Conservation (phyloP, 495 filamentous ascomycete species). For the Xylaria grammica region DNA sequence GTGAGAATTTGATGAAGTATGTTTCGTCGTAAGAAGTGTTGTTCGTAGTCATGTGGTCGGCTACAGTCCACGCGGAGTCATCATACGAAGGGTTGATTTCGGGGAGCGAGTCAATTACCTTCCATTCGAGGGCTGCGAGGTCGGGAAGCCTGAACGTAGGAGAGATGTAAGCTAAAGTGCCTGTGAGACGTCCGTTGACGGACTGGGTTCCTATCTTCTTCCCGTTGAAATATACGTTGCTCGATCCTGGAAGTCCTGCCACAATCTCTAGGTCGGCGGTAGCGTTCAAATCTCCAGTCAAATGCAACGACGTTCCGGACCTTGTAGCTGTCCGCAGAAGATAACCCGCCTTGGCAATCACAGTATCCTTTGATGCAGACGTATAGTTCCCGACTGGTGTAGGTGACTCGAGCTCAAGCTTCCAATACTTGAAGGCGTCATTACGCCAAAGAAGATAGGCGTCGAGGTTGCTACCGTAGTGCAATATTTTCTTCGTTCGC, state of each 20-base stretch:
- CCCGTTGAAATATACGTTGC: constrained; percentile 15
- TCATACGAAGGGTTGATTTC: constrained; percentile 69
- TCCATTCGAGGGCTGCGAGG: constrained; percentile 67
- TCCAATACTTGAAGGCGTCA: constrained; percentile 33
- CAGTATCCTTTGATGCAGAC: constrained; percentile 29
- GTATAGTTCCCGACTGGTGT: constrained; percentile 11
- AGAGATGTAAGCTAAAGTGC: background rate
- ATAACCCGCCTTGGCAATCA: constrained; percentile 72
- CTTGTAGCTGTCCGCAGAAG: constrained; percentile 65
- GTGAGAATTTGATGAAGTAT: constrained; percentile 34
- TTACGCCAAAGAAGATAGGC: constrained; percentile 54
- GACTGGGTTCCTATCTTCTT: constrained; percentile 2
- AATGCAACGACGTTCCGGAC: constrained; percentile 53
- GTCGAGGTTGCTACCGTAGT: constrained; percentile 54
- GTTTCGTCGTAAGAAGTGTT: constrained; percentile 47
- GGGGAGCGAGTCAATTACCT: constrained; percentile 71
- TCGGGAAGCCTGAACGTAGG: background rate
- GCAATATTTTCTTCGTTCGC: constrained; percentile 42
- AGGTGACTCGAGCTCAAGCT: constrained; percentile 36
- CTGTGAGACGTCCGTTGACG: constrained; percentile 8
- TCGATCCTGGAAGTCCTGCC: constrained; percentile 7
- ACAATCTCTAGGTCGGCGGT: constrained; percentile 49
- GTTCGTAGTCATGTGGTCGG: constrained; percentile 59
- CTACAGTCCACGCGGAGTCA: constrained; percentile 68
- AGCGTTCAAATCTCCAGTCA: constrained; percentile 70